Evolutionary conservation across 495 filamentous ascomycete genomes (phyloP), one percentile per base, ranked within the genome.

Genomic region (Chaetomidium leptoderma): DNA sequence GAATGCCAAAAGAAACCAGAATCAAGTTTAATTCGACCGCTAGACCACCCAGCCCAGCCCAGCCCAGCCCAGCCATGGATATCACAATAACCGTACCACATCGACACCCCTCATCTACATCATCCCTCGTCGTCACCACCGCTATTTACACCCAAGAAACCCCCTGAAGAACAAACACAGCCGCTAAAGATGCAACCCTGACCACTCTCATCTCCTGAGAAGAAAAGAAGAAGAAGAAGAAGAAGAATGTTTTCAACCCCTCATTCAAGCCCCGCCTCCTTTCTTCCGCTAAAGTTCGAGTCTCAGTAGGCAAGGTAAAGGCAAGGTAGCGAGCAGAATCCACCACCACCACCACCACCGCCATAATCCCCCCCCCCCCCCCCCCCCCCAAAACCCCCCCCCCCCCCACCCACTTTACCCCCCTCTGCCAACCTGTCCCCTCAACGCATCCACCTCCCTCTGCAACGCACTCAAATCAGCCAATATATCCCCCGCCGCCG

Each of bases 401-500:
- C 33, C 4, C 8, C 27, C 39, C 0, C 26, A 23, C 8, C 11
- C 13, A 3, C 24, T 16, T 3, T 3, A 23, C 26, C 29, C 29
- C 10, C 4, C 33, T 21, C 61, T 64, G 29, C 76, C 77, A 59
- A 79, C 83, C 56, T 79, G 78, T 1, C 81, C 83, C 60, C 84
- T 78, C 33, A 88, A 66, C 46, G 83, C 84, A 71, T 90, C 86
- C 44, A 90, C 87, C 66, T 90, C 87, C 69, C 77, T 81, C 69
- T 86, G 86, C 56, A 90, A 68, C 45, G 82, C 80, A 7, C 81
- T 76, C 35, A 90, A 72, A 71, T 88, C 85, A 2, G 85, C 86
- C 56, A 90, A 60, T 39, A 88, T 84, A 65, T 86, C 82, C 30
- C 71, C 74, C 5, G 74, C 76, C 46, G 42, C 58, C 43, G 57